phyloP scores from a whole-genome alignment of 768 basidiomycete genomes.

The Psilocybe azurescens region DNA sequence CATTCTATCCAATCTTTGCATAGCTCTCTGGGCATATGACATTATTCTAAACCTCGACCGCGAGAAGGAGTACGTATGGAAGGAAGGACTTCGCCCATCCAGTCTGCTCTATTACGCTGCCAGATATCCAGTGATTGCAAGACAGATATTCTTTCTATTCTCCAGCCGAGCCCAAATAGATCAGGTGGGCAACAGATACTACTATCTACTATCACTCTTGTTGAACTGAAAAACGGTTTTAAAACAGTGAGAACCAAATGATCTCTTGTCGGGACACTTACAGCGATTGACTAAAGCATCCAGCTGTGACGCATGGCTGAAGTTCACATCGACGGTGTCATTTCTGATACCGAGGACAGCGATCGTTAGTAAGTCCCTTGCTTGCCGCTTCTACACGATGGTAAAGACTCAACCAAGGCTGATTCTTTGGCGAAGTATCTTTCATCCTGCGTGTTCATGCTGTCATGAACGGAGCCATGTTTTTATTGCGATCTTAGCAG shows the following conservation, averaged over 20 bases:
- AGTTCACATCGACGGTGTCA: not conserved
- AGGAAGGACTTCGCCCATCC: slow-evolving; percentile 2
- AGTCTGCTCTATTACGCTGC: slow-evolving; percentile 1
- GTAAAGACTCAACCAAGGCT: not conserved
- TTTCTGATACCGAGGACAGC: not conserved
- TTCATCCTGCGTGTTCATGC: not conserved
- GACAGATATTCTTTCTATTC: not conserved
- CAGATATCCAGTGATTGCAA: not conserved
- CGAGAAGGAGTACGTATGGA: slow-evolving; percentile 1
- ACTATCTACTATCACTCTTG: not conserved
- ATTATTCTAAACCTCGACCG: slow-evolving; percentile 4
- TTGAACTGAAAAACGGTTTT: not conserved
- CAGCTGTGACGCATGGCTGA: not conserved
- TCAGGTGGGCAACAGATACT: not conserved
- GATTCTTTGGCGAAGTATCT: not conserved
- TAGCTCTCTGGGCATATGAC: slow-evolving; percentile 6
- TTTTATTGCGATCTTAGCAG: not conserved
- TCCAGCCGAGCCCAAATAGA: not conserved
- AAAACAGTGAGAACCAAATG: not conserved
- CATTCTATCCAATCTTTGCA: not conserved
- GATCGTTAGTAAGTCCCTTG: not conserved
- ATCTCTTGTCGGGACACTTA: not conserved
- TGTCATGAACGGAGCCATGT: not conserved
- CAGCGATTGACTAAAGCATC: not conserved
- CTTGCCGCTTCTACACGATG: not conserved